phyloP scores from a whole-genome alignment of 306 rosid genomes.

The Rosa lucieae region DNA sequence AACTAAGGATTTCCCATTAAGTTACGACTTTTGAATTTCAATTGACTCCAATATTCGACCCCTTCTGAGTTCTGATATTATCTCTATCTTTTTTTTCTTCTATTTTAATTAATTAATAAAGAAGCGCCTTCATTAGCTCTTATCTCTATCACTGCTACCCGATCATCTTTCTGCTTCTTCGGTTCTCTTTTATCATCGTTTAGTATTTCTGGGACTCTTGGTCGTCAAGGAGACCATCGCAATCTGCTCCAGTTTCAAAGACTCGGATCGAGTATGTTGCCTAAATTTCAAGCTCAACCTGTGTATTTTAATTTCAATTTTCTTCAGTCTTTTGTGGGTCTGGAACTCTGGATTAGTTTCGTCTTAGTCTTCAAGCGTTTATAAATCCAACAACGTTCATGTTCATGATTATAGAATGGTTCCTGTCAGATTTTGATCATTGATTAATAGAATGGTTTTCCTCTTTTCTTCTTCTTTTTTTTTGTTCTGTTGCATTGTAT shows the following conservation, averaged over 20 bases:
- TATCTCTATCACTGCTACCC: neutral
- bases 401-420: neutral
- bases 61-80: neutral
- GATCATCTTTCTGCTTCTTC: neutral
- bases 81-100: neutral
- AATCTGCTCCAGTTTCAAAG: neutral
- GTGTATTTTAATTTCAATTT: neutral
- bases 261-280: neutral
- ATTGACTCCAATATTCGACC: neutral
- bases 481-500: neutral
- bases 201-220: neutral
- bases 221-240: neutral
- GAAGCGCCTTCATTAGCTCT: neutral
- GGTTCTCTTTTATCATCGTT: neutral
- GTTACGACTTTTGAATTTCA: neutral
- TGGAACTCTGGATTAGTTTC: neutral
- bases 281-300: neutral
- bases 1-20: neutral
- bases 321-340: neutral
- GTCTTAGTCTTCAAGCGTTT: neutral
- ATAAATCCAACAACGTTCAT: neutral
- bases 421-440: neutral
- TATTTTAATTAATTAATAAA: neutral
- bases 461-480: neutral
- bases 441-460: neutral